These are phyloP conservation scores for Heliamphora exappendiculata DNA, from an alignment of 148 eudicot genomes.

Conservation along the genomic window DNA sequence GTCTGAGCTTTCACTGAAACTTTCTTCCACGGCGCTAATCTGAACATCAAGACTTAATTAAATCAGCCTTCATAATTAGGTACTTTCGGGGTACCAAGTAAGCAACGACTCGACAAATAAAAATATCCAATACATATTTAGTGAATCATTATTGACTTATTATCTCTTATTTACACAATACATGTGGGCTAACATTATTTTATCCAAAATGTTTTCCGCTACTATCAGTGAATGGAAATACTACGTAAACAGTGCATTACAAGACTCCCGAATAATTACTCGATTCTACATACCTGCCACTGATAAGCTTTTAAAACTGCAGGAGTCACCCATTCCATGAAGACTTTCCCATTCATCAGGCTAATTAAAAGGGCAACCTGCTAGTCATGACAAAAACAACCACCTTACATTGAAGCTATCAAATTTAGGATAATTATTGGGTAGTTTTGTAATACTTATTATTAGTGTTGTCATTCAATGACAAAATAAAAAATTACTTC, in stretches of 20 bases:
- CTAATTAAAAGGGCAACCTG: constrained; percentile 41
- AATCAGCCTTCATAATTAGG: background rate
- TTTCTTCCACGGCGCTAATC: constrained; percentile 28
- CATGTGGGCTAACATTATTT: no score
- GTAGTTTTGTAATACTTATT: no score
- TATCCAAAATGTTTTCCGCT: no score
- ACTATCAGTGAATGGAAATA: no score
- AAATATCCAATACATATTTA: background rate
- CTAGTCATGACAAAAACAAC: background rate
- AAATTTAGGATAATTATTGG: no score
- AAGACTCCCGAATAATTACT: no score
- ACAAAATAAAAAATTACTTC: no score
- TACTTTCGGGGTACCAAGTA: no score
- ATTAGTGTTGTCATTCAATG: no score
- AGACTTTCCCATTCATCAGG: constrained; percentile 60
- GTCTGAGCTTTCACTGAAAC: constrained; percentile 27
- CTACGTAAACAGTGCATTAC: no score
- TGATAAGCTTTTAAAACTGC: constrained; percentile 81
- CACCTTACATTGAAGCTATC: background rate
- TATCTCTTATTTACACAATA: no score
- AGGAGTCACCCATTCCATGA: constrained; percentile 82
- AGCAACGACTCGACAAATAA: background rate
- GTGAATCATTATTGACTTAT: no score
- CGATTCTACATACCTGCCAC: constrained; percentile 28
- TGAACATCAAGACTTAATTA: background rate